Conservation (phyloP, 2,329 filamentous ascomycete species). For the Fusarium tjaetaba region DNA sequence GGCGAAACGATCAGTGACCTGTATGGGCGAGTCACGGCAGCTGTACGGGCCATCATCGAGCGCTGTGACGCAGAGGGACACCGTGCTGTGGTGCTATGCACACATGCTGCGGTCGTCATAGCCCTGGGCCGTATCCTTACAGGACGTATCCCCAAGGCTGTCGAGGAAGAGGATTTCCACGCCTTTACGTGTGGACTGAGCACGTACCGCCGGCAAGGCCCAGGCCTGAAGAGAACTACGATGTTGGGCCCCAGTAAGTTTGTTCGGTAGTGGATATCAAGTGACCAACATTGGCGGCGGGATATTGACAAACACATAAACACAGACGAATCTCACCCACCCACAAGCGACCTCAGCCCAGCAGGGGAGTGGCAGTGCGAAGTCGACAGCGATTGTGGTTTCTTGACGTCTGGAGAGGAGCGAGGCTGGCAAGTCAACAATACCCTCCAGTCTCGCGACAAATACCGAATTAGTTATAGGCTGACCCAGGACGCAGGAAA, state of each 20-base stretch:
- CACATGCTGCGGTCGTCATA: constrained; percentile 91
- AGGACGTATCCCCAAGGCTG: constrained; percentile 76
- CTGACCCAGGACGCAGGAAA: constrained; percentile 45
- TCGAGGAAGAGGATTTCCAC: constrained; percentile 80
- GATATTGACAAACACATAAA: constrained; percentile 26
- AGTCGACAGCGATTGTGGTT: constrained; percentile 85
- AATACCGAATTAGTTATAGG: constrained; percentile 11
- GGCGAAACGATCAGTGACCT: constrained; percentile 85
- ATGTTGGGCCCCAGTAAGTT: constrained; percentile 26
- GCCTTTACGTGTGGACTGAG: constrained; percentile 87
- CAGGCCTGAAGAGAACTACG: constrained; percentile 15
- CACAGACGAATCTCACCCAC: constrained; percentile 12
- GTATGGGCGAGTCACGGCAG: constrained; percentile 80
- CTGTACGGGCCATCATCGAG: constrained; percentile 75
- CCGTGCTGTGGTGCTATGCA: constrained; percentile 80
- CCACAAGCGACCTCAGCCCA: constrained; percentile 12
- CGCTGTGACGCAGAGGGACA: constrained; percentile 76
- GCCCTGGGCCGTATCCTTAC: constrained; percentile 85
- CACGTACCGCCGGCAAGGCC: constrained; percentile 60
- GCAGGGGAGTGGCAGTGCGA: constrained; percentile 83
- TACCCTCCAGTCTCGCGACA: constrained; percentile 6
- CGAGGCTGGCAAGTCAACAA: constrained; percentile 77
- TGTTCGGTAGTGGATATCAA: constrained; percentile 12
- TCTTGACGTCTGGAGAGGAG: constrained; percentile 82
- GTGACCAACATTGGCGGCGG: background rate